Evolutionary conservation across 2,329 filamentous ascomycete species (phyloP).

Genomic region (Pyrenophora teres): DNA sequence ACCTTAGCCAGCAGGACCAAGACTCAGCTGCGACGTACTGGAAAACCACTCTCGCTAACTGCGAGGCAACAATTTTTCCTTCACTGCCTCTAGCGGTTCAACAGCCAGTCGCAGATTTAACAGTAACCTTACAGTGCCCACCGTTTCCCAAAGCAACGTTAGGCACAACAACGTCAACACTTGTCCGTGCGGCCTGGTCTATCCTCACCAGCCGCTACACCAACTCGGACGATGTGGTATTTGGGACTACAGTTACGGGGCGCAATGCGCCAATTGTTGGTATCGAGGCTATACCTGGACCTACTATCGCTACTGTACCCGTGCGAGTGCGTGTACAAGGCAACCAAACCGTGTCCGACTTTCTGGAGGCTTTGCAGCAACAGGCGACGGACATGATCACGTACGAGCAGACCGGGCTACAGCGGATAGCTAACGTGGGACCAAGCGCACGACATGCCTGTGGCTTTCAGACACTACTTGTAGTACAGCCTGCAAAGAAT

Average conservation of each 20-base stretch:
- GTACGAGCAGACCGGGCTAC: constrained; percentile 41
- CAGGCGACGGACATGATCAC: constrained; percentile 28
- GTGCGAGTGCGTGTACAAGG: constrained; percentile 28
- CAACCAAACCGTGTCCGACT: constrained; percentile 8
- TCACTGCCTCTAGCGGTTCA: constrained; percentile 8
- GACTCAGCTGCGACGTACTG: background rate
- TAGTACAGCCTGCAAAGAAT: constrained; percentile 50
- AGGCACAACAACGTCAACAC: constrained; percentile 12
- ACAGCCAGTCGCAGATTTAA: constrained; percentile 14
- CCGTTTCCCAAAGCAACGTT: background rate
- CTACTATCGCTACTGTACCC: constrained; percentile 49
- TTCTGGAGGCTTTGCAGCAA: constrained; percentile 18
- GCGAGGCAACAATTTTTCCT: constrained; percentile 5
- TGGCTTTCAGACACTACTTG: constrained; percentile 58
- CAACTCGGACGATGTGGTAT: constrained; percentile 41
- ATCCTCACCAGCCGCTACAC: constrained; percentile 29
- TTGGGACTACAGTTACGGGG: constrained; percentile 47
- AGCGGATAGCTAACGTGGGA: constrained; percentile 25
- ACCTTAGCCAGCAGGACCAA: background rate
- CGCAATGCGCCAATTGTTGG: constrained; percentile 41
- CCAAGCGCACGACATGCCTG: background rate
- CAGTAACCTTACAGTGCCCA: background rate
- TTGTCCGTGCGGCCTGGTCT: constrained; percentile 38
- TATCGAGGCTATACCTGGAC: constrained; percentile 42
- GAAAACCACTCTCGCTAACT: background rate